These are phyloP conservation scores for Aspergillus taichungensis DNA, from an alignment of 495 filamentous ascomycete species.

Conservation along the genomic window DNA sequence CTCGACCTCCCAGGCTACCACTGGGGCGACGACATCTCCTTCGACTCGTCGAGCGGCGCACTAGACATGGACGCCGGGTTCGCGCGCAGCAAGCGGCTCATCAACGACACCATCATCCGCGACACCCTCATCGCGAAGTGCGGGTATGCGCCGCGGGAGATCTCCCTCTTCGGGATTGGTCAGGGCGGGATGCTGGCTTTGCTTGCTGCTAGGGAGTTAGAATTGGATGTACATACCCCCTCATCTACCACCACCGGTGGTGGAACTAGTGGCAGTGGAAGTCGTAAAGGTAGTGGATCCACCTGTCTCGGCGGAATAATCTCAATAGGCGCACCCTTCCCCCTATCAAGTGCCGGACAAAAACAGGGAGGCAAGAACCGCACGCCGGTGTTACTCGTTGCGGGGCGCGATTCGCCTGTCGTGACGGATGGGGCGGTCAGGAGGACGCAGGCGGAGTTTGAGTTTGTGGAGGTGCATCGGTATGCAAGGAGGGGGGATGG, in stretches of 20 bases:
- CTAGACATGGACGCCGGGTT: constrained; percentile 80
- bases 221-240: no score
- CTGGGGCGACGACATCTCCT: constrained; percentile 84
- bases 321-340: constrained; percentile 66
- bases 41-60: constrained; percentile 51
- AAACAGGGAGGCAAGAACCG: constrained; percentile 38
- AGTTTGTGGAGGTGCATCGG: constrained; percentile 60
- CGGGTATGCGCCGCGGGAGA: constrained; percentile 57
- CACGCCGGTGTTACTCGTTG: constrained; percentile 66
- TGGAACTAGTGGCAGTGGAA: constrained; percentile 7
- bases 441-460: constrained; percentile 57
- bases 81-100: constrained; percentile 35
- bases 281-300: constrained; percentile 9
- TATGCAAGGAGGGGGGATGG: constrained; percentile 70
- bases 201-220: constrained; percentile 39
- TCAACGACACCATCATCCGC: constrained; percentile 50
- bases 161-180: constrained; percentile 76
- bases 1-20: constrained; percentile 71
- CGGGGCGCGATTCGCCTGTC: constrained; percentile 51
- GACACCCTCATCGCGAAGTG: constrained; percentile 56
- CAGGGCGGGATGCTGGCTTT: constrained; percentile 81
- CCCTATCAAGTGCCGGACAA: constrained; percentile 28
- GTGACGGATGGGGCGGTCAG: constrained; percentile 57
- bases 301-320: constrained; percentile 52
- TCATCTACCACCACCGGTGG: neutral